These are phyloP conservation scores for Lindgomyces ingoldianus DNA, from an alignment of 495 filamentous ascomycete genomes.

Conservation along the genomic window DNA sequence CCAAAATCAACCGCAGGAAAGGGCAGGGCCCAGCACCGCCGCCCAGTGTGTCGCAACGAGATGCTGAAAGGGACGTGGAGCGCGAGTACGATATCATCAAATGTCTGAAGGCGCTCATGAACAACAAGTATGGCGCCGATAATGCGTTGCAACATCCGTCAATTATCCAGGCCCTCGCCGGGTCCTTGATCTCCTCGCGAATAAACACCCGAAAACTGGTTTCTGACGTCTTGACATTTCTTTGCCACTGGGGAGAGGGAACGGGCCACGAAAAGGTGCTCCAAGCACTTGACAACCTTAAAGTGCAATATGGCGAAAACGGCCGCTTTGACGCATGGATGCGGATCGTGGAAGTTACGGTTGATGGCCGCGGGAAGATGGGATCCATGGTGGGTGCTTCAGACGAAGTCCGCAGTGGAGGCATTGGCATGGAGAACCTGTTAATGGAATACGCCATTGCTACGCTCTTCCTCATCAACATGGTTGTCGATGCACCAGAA, in stretches of 20 bases:
- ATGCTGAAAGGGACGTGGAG: slow-evolving; percentile 79
- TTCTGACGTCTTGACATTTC: slow-evolving; percentile 93
- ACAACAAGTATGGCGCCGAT: slow-evolving; percentile 98
- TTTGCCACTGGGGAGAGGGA: slow-evolving; percentile 95
- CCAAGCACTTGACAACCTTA: slow-evolving; percentile 89
- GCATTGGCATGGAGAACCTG: slow-evolving; percentile 97
- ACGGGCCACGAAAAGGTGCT: slow-evolving; percentile 93
- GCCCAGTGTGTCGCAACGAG: slow-evolving; percentile 48
- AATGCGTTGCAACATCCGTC: slow-evolving; percentile 91
- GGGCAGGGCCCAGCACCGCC: slow-evolving; percentile 69
- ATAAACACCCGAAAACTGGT: slow-evolving; percentile 92
- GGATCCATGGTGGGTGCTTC: slow-evolving; percentile 94
- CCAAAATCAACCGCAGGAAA: slow-evolving; percentile 87
- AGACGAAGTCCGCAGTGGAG: slow-evolving; percentile 94
- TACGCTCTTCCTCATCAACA: slow-evolving; percentile 92
- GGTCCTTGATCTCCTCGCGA: slow-evolving; percentile 82
- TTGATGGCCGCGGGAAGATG: slow-evolving; percentile 97
- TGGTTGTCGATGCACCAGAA: slow-evolving; percentile 90
- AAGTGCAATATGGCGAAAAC: slow-evolving; percentile 85
- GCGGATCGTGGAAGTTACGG: slow-evolving; percentile 95
- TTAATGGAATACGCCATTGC: slow-evolving; percentile 99
- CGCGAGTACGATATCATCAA: slow-evolving; percentile 97
- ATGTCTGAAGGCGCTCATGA: slow-evolving; percentile 95
- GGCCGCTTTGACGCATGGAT: slow-evolving; percentile 98
- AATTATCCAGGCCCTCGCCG: slow-evolving; percentile 84